Base-by-base conservation (phyloP, 2,329 filamentous ascomycete species). In the Monilinia polystroma region DNA sequence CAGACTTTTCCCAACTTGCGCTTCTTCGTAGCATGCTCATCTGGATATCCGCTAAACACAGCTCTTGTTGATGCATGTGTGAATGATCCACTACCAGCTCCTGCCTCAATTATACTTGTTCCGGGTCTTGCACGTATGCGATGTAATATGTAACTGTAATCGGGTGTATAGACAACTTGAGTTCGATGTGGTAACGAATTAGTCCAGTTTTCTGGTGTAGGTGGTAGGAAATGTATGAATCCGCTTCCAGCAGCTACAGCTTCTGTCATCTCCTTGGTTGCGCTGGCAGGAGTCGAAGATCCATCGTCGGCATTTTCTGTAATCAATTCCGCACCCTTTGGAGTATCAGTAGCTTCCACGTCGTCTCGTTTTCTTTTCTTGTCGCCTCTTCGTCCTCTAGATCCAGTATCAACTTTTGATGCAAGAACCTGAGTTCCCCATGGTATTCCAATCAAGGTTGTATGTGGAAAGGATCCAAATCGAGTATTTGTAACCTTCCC, bases 391-490 rank as follows among this genome's bases (percentile, higher is more conserved):
- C 90, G 85, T 45, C 92, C 92, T 73, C 93, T 84, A n/a, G 92
- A 95, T 16, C 93, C 93, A 0, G 93, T 97, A 75, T 97, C 92
- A 66, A 97, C 93, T 43, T 89, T 87, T 1, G 93, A 97, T 10
- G 95, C 95, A 57, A 92, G 85, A 29, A 98, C 88, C 77, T 98
- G 95, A 8, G 91, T 92, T 38, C 95, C 95, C 94, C 94, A 98
- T 53, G 91, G 90, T 64, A 93, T 82, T 6, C 87, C 83, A 66
- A 97, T 84, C 56, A 94, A 79, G 0, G 91, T 93, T 14, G 85
- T 90, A 76, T 94, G 91, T 0, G 91, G 91, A 68, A 93, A 94
- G 0, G 93, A 97, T 59, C 95, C 95, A 75, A 97, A 99, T 55
- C 93, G 88, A 1, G 94, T 99, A 79, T 97, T 98, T 64, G 93